Evolutionary conservation across 1,284 basidiomycete species (phyloP), one percentile per base, ranked within the genome.

Genomic region (Uromyces viciae-fabae): DNA sequence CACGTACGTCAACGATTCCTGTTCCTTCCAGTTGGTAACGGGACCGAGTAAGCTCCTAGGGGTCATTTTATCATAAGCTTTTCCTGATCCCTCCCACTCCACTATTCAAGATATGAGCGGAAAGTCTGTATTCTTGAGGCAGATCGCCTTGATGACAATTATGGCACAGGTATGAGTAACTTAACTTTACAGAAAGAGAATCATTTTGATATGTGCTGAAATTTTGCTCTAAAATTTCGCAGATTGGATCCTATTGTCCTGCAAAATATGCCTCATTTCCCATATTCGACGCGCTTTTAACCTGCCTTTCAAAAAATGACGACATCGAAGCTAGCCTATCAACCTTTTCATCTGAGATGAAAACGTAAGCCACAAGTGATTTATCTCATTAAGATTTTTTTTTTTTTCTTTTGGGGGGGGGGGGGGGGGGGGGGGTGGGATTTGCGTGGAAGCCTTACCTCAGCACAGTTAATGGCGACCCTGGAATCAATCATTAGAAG

Each of bases 311-410:
- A 4, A 82, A 74, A 33, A 78, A 78, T 52, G 80, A 76, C 58
- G 72, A 75, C 58, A 89, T 95, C 84, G 93, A 95, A 85, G 92
- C 91, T 84, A 92, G 90, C 77, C 86, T 97, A 19, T 96, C 94
- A 83, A 97, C 95, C 0, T 98, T 98, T 86, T 93, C 94, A 0
- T 91, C 90, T 81, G 94, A 98, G 86, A 97, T 98, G 93, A 90
- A 91, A 0, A 91, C 92, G 0, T 81, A 22, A 49, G 58, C 52
- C 19, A 36, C 5, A 33, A 15, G n/a, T 52, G 14, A 15, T 52
- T 52, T 52, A 52, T 52, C 49, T 52, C n/a, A 15, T 52, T 52
- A 52, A 15, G 14, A 15, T 15, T 52, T 52, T 62, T 31, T 17
- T 17, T 62, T 62, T 22, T 62, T 17, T n/a, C n/a, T n/a, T n/a